phyloP scores from a whole-genome alignment of 179 eudicot species.

The Patellifolia procumbens region DNA sequence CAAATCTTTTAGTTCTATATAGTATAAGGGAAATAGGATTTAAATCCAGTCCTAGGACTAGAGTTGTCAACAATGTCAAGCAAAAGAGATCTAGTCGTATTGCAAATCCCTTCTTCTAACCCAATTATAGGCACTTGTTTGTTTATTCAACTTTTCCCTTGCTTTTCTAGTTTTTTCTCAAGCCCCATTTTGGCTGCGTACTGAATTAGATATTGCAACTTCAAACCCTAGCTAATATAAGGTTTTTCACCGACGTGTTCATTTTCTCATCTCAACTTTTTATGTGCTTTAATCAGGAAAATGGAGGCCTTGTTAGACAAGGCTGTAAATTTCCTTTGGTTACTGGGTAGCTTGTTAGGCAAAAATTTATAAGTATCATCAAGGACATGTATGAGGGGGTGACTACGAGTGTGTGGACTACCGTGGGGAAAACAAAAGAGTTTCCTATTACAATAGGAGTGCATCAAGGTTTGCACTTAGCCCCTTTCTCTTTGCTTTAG shows the following conservation, averaged over 20 bases:
- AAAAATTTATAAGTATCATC: no score
- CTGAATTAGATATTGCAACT: not conserved
- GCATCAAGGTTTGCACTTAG: no score
- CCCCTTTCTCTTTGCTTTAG: no score
- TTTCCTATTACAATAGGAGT: no score
- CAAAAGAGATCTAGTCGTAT: not conserved
- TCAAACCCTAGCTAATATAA: not conserved
- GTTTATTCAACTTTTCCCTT: not conserved
- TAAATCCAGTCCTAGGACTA: not conserved
- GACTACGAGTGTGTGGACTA: no score
- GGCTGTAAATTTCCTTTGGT: not conserved
- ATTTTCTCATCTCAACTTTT: not conserved
- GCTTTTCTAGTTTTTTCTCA: not conserved
- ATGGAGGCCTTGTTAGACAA: not conserved
- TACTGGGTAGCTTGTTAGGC: no score
- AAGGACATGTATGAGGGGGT: no score
- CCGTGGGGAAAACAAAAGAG: no score
- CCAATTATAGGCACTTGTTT: not conserved
- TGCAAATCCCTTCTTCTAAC: not conserved
- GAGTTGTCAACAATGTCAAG: not conserved
- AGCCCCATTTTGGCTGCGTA: not conserved
- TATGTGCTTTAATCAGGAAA: not conserved
- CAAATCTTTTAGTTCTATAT: not conserved
- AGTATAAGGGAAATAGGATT: not conserved
- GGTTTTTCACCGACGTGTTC: not conserved